phyloP scores from a whole-genome alignment of 2,329 filamentous ascomycete species.

The Ceratocystis ficicola region DNA sequence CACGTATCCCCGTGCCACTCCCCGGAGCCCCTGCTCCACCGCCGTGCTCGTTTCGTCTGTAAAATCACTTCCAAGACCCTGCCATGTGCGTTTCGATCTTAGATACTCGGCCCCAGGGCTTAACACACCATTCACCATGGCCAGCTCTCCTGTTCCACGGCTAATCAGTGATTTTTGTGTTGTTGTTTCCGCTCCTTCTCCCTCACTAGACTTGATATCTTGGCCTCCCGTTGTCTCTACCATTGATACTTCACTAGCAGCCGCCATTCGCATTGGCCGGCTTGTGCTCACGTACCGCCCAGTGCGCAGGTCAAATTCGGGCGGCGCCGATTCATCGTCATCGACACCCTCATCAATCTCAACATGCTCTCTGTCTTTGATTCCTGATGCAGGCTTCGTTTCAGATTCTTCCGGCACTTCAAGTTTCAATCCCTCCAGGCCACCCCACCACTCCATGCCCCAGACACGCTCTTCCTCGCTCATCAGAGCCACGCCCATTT shows the following conservation, averaged over 20 bases:
- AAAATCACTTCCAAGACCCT: conserved; percentile 81
- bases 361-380: conserved; percentile 24
- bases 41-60: conserved; percentile 47
- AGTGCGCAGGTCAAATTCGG: conserved; percentile 85
- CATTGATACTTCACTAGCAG: neutral
- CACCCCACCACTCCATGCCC: conserved; percentile 79
- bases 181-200: conserved; percentile 15
- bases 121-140: conserved; percentile 70
- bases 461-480: conserved; percentile 66
- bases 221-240: conserved; percentile 26
- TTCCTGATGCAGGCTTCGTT: conserved; percentile 23
- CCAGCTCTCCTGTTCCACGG: conserved; percentile 52
- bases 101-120: conserved; percentile 87
- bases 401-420: conserved; percentile 20
- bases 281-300: conserved; percentile 70
- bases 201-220: conserved; percentile 19
- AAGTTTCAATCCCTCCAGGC: conserved; percentile 54
- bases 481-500: conserved; percentile 66
- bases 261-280: conserved; percentile 50
- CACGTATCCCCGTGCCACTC: conserved; percentile 78
- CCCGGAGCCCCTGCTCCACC: conserved; percentile 75
- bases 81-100: conserved; percentile 74
- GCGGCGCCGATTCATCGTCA: conserved; percentile 64
- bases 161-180: conserved; percentile 41
- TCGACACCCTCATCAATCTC: conserved; percentile 37